These are phyloP conservation scores for Mycosphaerelloides madeirae DNA, from an alignment of 2,329 filamentous ascomycete species.

Conservation along the genomic window DNA sequence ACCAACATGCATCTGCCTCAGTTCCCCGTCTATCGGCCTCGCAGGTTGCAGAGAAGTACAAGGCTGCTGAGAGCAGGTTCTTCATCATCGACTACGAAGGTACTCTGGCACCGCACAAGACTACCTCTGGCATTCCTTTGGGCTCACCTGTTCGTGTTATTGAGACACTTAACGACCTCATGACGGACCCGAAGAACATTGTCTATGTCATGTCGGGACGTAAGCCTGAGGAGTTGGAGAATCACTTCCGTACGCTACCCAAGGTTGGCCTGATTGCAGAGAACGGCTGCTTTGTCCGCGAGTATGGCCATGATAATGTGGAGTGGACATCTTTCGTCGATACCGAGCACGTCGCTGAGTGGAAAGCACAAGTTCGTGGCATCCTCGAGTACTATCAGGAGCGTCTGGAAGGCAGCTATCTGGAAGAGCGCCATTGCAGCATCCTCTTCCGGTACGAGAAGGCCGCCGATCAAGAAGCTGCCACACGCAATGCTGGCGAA, in stretches of 20 bases:
- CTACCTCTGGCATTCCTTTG: conserved; percentile 76
- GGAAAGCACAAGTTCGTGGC: conserved; percentile 77
- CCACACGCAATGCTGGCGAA: conserved; percentile 76
- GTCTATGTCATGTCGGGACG: conserved; percentile 94
- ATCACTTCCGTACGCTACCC: conserved; percentile 76
- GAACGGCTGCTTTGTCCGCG: conserved; percentile 85
- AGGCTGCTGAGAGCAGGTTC: conserved; percentile 61
- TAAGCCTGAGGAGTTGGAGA: conserved; percentile 80
- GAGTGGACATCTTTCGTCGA: conserved; percentile 78
- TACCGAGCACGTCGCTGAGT: conserved; percentile 61
- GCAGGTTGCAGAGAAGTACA: conserved; percentile 62
- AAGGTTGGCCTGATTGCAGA: conserved; percentile 87
- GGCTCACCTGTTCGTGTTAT: conserved; percentile 82
- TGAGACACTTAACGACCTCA: conserved; percentile 74
- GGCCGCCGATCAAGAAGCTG: conserved; percentile 70
- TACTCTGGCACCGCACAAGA: conserved; percentile 82
- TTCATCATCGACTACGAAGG: conserved; percentile 94
- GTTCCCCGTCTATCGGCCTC: conserved; percentile 77
- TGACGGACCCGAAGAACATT: conserved; percentile 73
- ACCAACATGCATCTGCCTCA: conserved; percentile 75
- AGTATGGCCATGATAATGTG: conserved; percentile 51
- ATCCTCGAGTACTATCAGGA: conserved; percentile 89
- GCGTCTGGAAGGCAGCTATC: conserved; percentile 77
- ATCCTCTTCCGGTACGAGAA: conserved; percentile 86
- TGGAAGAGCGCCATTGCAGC: conserved; percentile 89